Evolutionary conservation across 305 asterid species (phyloP), one percentile per base, ranked within the genome.

Genomic region (Fraxinus sp.): DNA sequence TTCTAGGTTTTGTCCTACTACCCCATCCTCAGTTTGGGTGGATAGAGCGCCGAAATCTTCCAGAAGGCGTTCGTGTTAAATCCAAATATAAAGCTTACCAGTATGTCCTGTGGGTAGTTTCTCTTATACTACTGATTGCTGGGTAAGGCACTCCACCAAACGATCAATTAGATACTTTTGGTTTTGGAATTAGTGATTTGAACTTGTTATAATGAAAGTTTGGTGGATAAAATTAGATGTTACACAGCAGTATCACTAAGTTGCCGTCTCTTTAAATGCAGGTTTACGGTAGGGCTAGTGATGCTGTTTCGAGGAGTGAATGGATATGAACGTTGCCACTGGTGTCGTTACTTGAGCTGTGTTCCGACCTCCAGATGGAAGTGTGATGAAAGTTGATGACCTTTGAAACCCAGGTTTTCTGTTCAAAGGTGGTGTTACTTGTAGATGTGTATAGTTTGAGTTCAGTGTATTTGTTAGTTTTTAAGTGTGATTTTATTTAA

Each of bases 21-120:
- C 93, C 94, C 5, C 98, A 91, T 72, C 98, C 98, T 37, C 98
- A 91, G 83, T 90, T 91, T n/a, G 98, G 94, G 76, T 95, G 98
- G 98, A 78, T 91, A 6, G 93, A 89, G 82, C 93, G 97, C 57
- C 89, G 82, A 73, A 91, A 81, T 71, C 86, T 83, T 37, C 93
- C 97, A 0, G 84, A 87, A 39, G 93, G 87, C 71, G 85, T 87
- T 81, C 92, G 88, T 39, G 90, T 82, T 11, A 83, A 79, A 81
- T 90, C 94, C 64, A 93, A 93, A 78, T 95, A 90, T 76, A 95
- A 92, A 88, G 85, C 89, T 36, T 88, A 90, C 84, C 97, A 95
- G 72, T 93, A 91, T 20, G 91, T 86, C 52, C 79, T 95, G 84
- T 85, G 92, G 87, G 24, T 90, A 35, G 70, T 89, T 78, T 93